Percentiles rank a stretch among this genome's conserved stretches.
Conservation (phyloP, 805 yeast genomes). For the Candida anglica region DNA sequence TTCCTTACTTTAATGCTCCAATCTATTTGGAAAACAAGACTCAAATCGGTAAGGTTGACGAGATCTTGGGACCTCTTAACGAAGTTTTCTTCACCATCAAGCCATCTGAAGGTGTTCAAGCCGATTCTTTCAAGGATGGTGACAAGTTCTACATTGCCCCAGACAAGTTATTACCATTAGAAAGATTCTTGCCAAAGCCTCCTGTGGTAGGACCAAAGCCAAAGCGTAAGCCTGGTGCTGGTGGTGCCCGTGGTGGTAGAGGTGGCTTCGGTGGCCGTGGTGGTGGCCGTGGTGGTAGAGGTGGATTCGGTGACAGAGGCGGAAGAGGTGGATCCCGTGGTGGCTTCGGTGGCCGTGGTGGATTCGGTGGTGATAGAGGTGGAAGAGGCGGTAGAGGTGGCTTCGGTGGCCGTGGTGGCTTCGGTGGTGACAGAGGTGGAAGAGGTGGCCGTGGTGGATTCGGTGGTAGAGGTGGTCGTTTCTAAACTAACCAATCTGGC, state of each 20-base stretch:
- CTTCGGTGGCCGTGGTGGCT: slow-evolving; percentile 22
- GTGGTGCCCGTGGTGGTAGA: slow-evolving; percentile 37
- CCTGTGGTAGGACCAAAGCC: slow-evolving; percentile 81
- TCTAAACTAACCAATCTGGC: too few species aligned
- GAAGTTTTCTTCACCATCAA: slow-evolving; percentile 98
- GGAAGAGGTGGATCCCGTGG: slow-evolving; percentile 42
- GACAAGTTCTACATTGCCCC: slow-evolving; percentile 95
- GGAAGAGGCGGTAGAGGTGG: slow-evolving; percentile 39
- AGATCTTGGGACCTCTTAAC: slow-evolving; percentile 94
- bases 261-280: slow-evolving; percentile 30
- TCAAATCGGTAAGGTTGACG: slow-evolving; percentile 96
- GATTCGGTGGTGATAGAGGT: slow-evolving; percentile 41
- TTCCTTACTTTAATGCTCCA: slow-evolving; percentile 99
- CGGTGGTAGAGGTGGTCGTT: slow-evolving; percentile 5
- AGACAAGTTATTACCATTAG: slow-evolving; percentile 92
- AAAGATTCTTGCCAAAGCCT: slow-evolving; percentile 96
- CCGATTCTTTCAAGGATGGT: slow-evolving; percentile 88
- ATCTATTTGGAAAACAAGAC: slow-evolving; percentile 94
- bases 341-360: slow-evolving; percentile 39
- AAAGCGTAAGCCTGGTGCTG: slow-evolving; percentile 61
- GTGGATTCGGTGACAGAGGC: slow-evolving; percentile 35
- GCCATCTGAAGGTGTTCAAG: slow-evolving; percentile 95
- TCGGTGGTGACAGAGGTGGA: slow-evolving; percentile 43
- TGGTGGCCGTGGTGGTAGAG: slow-evolving; percentile 33
- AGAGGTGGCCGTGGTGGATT: slow-evolving; percentile 37